Percentiles rank a stretch among this genome's conserved stretches.
phyloP scores from a whole-genome alignment of 768 basidiomycete genomes.

The Naganishia onofrii region DNA sequence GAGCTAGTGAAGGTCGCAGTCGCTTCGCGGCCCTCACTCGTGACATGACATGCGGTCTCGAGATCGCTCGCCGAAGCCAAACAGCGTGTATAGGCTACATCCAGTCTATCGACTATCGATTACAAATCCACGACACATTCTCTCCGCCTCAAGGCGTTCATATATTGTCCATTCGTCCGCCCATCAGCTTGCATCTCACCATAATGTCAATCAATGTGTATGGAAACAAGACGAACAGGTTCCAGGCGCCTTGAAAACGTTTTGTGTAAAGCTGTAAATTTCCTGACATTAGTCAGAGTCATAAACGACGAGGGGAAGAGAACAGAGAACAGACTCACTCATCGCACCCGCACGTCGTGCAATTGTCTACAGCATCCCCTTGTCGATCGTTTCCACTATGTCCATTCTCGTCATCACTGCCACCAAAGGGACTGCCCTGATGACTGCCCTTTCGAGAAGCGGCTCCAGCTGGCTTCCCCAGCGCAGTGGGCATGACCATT shows the following conservation, averaged over 20 bases:
- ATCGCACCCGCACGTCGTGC: slow-evolving; percentile 7
- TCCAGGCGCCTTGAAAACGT: slow-evolving; percentile 16
- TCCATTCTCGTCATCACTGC: slow-evolving; percentile 17
- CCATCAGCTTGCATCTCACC: neutral
- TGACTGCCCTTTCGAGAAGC: neutral
- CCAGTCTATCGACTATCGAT: no score
- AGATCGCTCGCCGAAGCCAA: no score
- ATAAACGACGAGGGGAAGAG: neutral
- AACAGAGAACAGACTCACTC: neutral
- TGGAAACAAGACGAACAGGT: slow-evolving; percentile 23
- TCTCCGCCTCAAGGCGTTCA: no score
- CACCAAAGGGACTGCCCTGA: slow-evolving; percentile 11
- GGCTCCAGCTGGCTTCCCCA: neutral
- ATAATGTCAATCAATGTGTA: neutral
- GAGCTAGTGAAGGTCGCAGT: no score
- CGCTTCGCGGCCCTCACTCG: no score
- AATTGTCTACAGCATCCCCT: neutral
- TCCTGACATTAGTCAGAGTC: neutral
- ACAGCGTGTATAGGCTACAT: no score
- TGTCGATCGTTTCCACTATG: neutral
- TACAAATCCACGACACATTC: no score
- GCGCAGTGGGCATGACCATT: slow-evolving; percentile 10
- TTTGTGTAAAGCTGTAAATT: slow-evolving; percentile 13
- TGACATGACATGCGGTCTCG: no score
- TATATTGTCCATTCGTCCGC: neutral